Evolutionary conservation across 441 rosid genomes (phyloP), one percentile per base, ranked within the genome.

Genomic region (Pelargonium fulgidum): DNA sequence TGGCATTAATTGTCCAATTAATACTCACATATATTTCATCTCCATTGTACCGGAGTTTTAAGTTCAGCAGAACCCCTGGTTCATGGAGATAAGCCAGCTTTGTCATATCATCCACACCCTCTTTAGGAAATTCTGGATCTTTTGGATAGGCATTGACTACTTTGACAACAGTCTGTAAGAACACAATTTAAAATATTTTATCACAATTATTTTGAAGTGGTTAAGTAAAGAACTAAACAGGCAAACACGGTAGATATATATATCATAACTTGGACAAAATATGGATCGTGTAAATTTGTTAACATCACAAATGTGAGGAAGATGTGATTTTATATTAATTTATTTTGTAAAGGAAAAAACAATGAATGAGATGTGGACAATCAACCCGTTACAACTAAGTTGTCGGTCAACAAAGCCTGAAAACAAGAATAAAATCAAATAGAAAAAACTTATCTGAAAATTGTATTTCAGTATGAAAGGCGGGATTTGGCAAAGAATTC

Each of bases 61-160:
- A 85, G 83, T 93, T 93, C 47, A 80, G 81, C 70, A 93, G 81
- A 72, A 93, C 90, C 66, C 99, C 96, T 33, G 99, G 97, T 76
- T 91, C 99, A 71, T 91, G 97, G 75, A 93, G 79, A 87, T 93
- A 89, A 19, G 97, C 92, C 71, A 93, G 86, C 88, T 78, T 93
- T 70, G 93, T 91, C 99, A 93, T 91, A 83, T 93, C 99, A 58
- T 93, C 97, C 75, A 91, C 90, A 0, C 99, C 99, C 17, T 76
- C 75, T 44, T 78, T 72, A 72, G 99, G 99, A 78, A 86, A 86
- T 81, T 93, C 99, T 45, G 96, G 84, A 85, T 93, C 99, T 75
- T 88, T 89, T n/a, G 92, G 85, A 73, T 85, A 74, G 67, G 83
- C 82, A 73, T 78, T 75, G 66, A 86, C 80, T 26, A 72, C 82